Conservation (phyloP, 2,329 filamentous ascomycete species). For the Trichoderma polysporum region DNA sequence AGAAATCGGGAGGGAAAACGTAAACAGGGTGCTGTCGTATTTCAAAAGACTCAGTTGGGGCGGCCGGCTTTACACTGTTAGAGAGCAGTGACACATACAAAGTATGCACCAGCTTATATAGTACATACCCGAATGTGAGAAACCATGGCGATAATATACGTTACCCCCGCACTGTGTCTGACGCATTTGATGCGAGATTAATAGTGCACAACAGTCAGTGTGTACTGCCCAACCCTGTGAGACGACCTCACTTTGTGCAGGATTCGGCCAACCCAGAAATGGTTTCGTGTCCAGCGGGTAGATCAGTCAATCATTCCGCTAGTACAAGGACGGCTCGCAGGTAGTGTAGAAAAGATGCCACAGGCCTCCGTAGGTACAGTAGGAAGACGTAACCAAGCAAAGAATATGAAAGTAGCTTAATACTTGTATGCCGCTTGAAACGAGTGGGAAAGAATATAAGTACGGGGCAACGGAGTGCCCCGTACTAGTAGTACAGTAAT, state of each 20-base stretch:
- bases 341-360: neutral
- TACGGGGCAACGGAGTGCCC: no score
- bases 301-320: slow-evolving; percentile 17
- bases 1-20: neutral
- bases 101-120: neutral
- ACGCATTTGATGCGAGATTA: neutral
- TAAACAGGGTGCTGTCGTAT: neutral
- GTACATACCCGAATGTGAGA: neutral
- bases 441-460: neutral
- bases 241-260: neutral
- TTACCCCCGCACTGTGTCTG: neutral
- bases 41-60: neutral
- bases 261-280: neutral
- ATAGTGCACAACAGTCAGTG: neutral
- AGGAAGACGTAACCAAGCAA: neutral
- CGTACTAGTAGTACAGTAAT: neutral
- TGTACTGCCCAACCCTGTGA: neutral
- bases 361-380: neutral
- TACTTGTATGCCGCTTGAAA: neutral
- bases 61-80: neutral
- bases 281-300: slow-evolving; percentile 14
- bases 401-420: neutral
- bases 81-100: neutral
- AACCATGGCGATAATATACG: neutral
- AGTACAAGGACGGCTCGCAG: neutral